Base-by-base conservation (phyloP, 2,329 filamentous ascomycete species). In the Penicillium sp. region DNA sequence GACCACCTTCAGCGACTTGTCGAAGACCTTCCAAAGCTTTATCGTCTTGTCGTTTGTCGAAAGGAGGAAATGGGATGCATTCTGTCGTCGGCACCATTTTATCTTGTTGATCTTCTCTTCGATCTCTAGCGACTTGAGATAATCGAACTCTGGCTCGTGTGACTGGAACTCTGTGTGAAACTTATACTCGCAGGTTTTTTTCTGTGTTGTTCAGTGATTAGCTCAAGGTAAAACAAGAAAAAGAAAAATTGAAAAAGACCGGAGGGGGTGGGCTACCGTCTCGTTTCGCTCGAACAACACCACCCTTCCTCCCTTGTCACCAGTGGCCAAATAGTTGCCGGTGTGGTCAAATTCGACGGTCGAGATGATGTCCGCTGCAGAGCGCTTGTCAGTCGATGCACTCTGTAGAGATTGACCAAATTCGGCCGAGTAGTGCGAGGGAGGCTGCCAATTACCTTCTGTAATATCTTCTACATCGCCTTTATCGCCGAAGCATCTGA, bases 41-140 rank as follows among this genome's bases (percentile, higher is more conserved):
- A 99, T 99, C 41, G 94, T 99, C 83, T 99, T 99, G 82, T 99
- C 94, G 75, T 99, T 99, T 68, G 94, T 99, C 43, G 94, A 97
- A 56, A 99, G 86, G 51, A 99, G 86, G 77, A 96, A 99, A 80
- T 99, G 94, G 55, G 94, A 97, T 60, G 93, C 90, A 82, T 99
- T 99, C 79, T 97, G 93, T 78, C 94, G 88, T 73, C 90, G 88
- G 77, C 94, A 99, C 94, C 94, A 99, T 78, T 97, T 99, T 81
- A 99, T 99, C 83, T 99, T 99, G 84, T 99, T 99, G 84, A 99
- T 99, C 82, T 99, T 99, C 79, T 99, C 94, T 83, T 99, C 94
- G 72, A 99, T 99, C 79, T 99, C 94, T 68, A 99, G 84, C 34
- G 94, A 99, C 79, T 99, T 99, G 65, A 99, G 86, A 76, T 99